These are phyloP conservation scores for Eutypella sp. DNA, from an alignment of 2,329 filamentous ascomycete genomes.

Conservation along the genomic window DNA sequence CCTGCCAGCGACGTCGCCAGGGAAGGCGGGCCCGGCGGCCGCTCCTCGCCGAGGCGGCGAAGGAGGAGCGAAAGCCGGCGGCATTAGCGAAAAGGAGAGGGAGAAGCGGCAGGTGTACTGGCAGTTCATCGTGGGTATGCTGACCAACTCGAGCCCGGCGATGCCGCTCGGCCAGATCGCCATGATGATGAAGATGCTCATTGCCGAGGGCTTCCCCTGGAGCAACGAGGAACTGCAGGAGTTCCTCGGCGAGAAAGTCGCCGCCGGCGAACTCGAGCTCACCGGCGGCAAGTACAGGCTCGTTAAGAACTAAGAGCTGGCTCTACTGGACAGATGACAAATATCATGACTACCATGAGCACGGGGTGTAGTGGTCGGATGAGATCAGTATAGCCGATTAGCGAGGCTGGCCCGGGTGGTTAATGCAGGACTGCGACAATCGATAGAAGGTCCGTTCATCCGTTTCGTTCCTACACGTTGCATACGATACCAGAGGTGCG, in stretches of 20 bases:
- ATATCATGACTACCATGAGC: too few species aligned
- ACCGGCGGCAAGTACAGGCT: slow-evolving; percentile 66
- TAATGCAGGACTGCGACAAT: too few species aligned
- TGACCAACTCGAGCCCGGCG: slow-evolving; percentile 78
- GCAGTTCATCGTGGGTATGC: slow-evolving; percentile 90
- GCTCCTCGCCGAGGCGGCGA: slow-evolving; percentile 13
- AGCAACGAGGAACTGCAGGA: slow-evolving; percentile 82
- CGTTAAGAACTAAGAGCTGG: slow-evolving; percentile 55
- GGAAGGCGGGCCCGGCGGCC: slow-evolving; percentile 30
- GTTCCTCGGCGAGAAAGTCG: slow-evolving; percentile 75
- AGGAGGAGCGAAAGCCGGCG: slow-evolving; percentile 40
- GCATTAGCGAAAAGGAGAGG: slow-evolving; percentile 60
- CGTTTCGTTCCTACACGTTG: too few species aligned
- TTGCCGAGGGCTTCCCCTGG: slow-evolving; percentile 84
- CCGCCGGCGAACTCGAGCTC: slow-evolving; percentile 63
- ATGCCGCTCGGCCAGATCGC: slow-evolving; percentile 79
- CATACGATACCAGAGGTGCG: too few species aligned
- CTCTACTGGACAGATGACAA: too few species aligned
- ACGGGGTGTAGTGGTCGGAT: too few species aligned
- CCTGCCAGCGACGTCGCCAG: slow-evolving; percentile 8
- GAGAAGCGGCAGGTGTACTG: slow-evolving; percentile 66
- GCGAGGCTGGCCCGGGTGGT: too few species aligned
- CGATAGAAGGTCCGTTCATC: too few species aligned
- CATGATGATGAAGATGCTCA: slow-evolving; percentile 93
- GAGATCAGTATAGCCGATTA: too few species aligned